Conservation (phyloP, 345 rosid genomes). For the Eucalyptus shirleyi region DNA sequence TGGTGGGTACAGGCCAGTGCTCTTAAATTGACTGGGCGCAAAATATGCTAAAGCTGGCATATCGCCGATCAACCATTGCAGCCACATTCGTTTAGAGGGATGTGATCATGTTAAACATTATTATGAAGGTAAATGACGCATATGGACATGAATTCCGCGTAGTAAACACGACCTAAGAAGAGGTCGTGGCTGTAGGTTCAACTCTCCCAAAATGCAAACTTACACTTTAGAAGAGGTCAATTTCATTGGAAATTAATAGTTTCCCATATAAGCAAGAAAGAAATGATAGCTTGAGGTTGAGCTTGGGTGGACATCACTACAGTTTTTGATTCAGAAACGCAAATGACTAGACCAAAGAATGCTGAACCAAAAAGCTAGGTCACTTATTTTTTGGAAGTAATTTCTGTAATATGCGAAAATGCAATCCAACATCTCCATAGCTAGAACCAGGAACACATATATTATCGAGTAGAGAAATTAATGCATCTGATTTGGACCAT, state of each 20-base stretch:
- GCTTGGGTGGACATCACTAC: neutral
- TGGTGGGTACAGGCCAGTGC: neutral
- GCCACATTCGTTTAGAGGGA: neutral
- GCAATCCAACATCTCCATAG: no score
- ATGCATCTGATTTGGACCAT: no score
- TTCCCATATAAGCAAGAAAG: neutral
- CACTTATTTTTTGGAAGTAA: neutral
- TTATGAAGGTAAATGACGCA: neutral
- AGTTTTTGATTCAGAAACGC: neutral
- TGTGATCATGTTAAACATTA: neutral
- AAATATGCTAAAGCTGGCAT: neutral
- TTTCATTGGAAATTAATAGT: neutral
- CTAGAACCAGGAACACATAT: no score
- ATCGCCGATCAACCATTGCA: neutral
- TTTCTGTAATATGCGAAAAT: neutral
- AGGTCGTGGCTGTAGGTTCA: neutral
- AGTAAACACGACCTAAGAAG: neutral
- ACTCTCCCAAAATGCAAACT: neutral
- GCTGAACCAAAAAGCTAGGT: neutral
- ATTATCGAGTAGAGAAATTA: no score
- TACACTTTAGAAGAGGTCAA: neutral
- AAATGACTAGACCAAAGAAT: neutral
- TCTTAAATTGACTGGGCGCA: neutral
- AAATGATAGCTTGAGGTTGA: neutral
- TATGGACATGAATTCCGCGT: neutral